Evolutionary conservation across 176 grass and related monocot genomes (phyloP), one percentile per base, ranked within the genome.

Genomic region (Pontederia paniculata): DNA sequence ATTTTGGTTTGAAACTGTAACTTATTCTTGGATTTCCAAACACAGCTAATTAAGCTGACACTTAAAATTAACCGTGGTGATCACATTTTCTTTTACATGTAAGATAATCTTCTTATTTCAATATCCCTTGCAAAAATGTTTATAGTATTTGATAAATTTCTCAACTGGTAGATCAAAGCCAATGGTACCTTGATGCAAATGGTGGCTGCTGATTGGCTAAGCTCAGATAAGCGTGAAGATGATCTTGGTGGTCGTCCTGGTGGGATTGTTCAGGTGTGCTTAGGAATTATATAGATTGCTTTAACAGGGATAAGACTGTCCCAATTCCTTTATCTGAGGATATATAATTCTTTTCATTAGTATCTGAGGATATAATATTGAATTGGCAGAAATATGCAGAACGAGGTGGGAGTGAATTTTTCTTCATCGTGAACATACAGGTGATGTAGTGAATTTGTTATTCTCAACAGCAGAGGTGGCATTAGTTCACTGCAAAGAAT

Each of bases 391-490:
- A 84, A 88, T 86, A 84, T 80, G 83, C 80, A 68, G 83, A 72
- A 55, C 94, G 84, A 52, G 87, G 83, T 21, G 75, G 78, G 16
- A 75, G 70, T 52, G 82, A 84, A 73, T 98, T 98, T 74, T 93
- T 98, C 81, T 91, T 98, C 54, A 74, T 98, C 66, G 78, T 98
- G 49, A 88, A 98, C 67, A 84, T 98, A 69, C 94, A 98, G 80
- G 94, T 93, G 44, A 58, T 2, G 37, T 31, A 43, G 17, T 52
- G 15, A 20, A 57, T 15, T 57, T 44, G 57, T 11, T 5, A 5
- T 60, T 44, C 57, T 18, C 12, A 31, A 10, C 57, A 50, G 41
- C 13, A 28, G 31, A 8, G 14, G 61, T 37, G 10, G 1, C 15
- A 13, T 28, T 58, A 41, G 55, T 58, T 58, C 23, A 37, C 55